A percentile compares a stretch with the other conserved stretches of the same genome.
These are phyloP conservation scores for Crassisporium funariophilum DNA, from an alignment of 768 basidiomycete species.

Conservation along the genomic window DNA sequence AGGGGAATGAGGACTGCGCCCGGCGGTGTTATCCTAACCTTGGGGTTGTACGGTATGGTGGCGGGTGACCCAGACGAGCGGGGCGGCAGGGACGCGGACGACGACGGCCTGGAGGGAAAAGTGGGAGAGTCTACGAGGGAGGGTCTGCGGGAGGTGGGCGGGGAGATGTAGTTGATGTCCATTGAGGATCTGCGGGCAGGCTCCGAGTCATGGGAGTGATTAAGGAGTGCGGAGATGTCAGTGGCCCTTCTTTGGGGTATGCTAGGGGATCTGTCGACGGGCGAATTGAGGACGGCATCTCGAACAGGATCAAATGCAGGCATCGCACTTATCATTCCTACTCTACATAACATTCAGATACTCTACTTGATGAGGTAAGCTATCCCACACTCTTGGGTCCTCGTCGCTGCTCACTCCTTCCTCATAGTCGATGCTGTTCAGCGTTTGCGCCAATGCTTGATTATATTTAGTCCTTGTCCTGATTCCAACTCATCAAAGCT, in stretches of 20 bases:
- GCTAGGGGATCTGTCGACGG: constrained; percentile 53
- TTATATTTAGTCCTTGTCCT: constrained; percentile 73
- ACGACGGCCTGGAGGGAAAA: constrained; percentile 26
- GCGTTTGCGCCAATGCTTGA: constrained; percentile 59
- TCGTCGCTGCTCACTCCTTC: too few relatives aligned
- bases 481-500: constrained; percentile 17
- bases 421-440: constrained; percentile 73
- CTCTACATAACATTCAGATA: constrained; percentile 17
- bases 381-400: constrained; percentile 1
- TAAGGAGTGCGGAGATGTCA: constrained; percentile 76
- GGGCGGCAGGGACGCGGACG: constrained; percentile 34
- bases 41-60: constrained; percentile 64
- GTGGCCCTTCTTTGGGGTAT: constrained; percentile 67
- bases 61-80: constrained; percentile 18
- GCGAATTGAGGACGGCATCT: constrained; percentile 84
- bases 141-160: constrained; percentile 13
- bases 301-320: constrained; percentile 85
- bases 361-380: constrained; percentile 8
- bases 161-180: constrained; percentile 31
- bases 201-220: constrained; percentile 34
- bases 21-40: constrained; percentile 60
- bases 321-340: constrained; percentile 37
- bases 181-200: constrained; percentile 28
- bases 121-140: constrained; percentile 27
- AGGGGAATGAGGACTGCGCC: constrained; percentile 66